Evolutionary conservation across 1,284 basidiomycete species (phyloP), one percentile per base, ranked within the genome.

Genomic region (Irpex sp.): DNA sequence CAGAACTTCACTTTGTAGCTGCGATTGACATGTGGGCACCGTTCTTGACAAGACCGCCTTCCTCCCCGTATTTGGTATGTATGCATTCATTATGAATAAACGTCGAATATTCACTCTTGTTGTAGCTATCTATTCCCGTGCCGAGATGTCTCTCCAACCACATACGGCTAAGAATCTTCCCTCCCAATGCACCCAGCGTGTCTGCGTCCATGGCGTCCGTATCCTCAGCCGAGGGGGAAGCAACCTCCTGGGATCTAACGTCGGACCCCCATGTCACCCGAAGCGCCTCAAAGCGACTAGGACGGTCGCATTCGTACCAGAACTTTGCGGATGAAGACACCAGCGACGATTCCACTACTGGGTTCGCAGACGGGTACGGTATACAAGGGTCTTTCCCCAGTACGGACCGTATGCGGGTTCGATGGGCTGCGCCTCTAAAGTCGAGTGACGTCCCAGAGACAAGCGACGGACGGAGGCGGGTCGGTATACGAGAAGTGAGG

Each of bases 321-420:
- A 81, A 88, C 67, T 86, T 91, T 71, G 91, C 91, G 1, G 91
- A 93, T 65, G 91, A 93, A 68, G 91, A 93, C 71, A 88, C 88
- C 2, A 91, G 88, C 48, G 91, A 92, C 70, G 87, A 88, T 0
- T 86, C 87, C 2, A 78, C 76, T 31, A 76, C 82, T 19, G 83
- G 85, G 0, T 80, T 84, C 64, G 75, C 83, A 7, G 86, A 87
- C 58, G 85, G 84, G 2, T 87, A 84, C 65, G 82, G 85, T 11
- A 81, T 92, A n/a, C 87, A 86, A 71, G 91, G 91, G 4, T 85
- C 88, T 2, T 93, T 93, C 70, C 89, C 88, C 0, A 91, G 88
- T 63, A 81, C 91, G 1, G 90, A 93, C 60, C 81, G 84, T 8
- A 80, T 93, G 58, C 86, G 89, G 15, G 76, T 93, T 51, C 82